Evolutionary conservation across 352 stramenopile species (phyloP), one percentile per base, ranked within the genome.

Genomic region (Pythium utonaiense): DNA sequence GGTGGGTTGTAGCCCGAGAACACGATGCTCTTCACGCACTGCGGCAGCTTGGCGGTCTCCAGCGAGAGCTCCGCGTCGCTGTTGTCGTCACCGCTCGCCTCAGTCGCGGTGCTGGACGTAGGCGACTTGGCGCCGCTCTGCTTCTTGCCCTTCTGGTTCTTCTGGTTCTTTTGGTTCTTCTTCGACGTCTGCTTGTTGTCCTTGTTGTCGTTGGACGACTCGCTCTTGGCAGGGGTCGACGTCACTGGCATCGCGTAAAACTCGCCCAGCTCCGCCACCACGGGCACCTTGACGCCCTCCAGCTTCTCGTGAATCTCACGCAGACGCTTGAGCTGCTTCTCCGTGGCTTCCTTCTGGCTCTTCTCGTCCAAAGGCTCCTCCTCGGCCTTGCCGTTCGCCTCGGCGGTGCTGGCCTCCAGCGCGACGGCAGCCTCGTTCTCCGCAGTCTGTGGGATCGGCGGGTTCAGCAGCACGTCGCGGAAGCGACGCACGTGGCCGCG

Each of bases 1-100:
- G 95, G 95, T 31, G 95, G 91, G 74, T 98, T 97, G 77, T 96
- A 98, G 44, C 92, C 93, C 60, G 88, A 97, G 57, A 97, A 93
- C 38, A 90, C 75, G 60, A 98, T 96, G 68, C 86, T 95, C 67
- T 94, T 86, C 42, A 97, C 52, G 70, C 89, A 97, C 48, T 73
- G 62, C n/a, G 85, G 87, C 22, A 95, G 73, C 60, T 83, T 89
- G 38, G 80, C 73, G 19, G 84, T 69, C 34, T 71, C 54, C 4
- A 72, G 55, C 38, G 66, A 64, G 53, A 75, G 47, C 17, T 66
- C 54, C 2, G 62, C 50, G 17, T 50, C 42, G 25, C 42, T 34
- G 50, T 48, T 69, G 45, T 84, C 70, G 31, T 77, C 62, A 12
- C 74, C 42, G 42, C 31, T 62, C 17, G 16, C 49, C 28, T 69